These are phyloP conservation scores for Sextonia rubra DNA, from an alignment of 164 flowering plant genomes.

Conservation along the genomic window DNA sequence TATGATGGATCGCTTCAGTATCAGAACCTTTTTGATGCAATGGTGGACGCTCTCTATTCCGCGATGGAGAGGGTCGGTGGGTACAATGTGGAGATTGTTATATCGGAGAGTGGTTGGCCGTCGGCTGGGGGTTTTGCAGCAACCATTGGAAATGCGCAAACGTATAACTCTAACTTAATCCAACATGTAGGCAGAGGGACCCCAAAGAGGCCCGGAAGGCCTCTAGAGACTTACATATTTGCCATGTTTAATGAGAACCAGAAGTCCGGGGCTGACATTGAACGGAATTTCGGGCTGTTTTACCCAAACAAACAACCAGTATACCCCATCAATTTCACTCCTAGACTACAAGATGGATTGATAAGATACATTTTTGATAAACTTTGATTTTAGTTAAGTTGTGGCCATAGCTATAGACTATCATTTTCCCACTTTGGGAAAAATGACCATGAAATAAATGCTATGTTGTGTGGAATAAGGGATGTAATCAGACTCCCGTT, in stretches of 20 bases:
- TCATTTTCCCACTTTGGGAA: too few relatives aligned
- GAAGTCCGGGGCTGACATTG: conserved; percentile 5
- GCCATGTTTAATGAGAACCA: conserved; percentile 17
- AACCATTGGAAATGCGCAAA: conserved; percentile 1
- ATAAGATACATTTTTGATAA: neutral
- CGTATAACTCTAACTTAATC: conserved; percentile 4
- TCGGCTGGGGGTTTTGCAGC: neutral
- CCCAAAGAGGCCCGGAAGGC: neutral
- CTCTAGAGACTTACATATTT: conserved; percentile 16
- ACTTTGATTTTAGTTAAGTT: too few relatives aligned
- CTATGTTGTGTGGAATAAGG: too few relatives aligned
- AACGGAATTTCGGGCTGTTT: conserved; percentile 17
- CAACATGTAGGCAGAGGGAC: neutral
- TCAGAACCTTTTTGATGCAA: conserved; percentile 12
- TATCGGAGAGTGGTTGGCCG: conserved; percentile 17
- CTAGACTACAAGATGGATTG: neutral
- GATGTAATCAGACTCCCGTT: too few relatives aligned
- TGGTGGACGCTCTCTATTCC: conserved; percentile 10
- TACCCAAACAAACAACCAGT: conserved; percentile 12
- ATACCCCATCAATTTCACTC: conserved; percentile 4
- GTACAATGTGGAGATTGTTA: neutral
- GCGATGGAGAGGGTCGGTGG: conserved; percentile 13
- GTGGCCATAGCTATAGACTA: too few relatives aligned
- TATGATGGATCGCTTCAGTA: neutral
- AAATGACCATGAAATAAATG: too few relatives aligned